phyloP scores from a whole-genome alignment of 805 yeast genomes.

The Sugiyamaella marilandica region DNA sequence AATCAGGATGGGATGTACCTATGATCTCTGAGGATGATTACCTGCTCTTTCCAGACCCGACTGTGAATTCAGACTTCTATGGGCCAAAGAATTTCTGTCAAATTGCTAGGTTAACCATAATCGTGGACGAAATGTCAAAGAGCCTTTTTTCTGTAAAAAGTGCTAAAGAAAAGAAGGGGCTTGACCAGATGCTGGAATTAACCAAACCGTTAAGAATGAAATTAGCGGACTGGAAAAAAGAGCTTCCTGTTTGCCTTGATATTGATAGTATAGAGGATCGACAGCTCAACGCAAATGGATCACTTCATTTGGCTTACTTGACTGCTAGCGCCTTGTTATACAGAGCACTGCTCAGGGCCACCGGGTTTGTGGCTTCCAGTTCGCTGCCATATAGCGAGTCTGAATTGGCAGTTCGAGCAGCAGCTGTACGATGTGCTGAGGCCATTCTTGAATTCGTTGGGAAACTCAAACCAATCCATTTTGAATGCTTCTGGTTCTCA shows the following conservation, averaged over 20 bases:
- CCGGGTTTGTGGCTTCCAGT: background rate
- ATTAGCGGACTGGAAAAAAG: background rate
- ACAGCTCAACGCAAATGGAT: background rate
- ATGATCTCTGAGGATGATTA: conserved; percentile 3
- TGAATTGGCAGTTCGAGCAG: background rate
- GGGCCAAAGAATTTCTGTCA: conserved; percentile 5
- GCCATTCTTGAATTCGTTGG: background rate
- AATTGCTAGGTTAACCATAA: conserved; percentile 1
- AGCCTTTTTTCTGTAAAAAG: background rate
- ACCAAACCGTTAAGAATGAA: background rate
- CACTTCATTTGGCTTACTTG: background rate
- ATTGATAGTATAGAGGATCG: background rate
- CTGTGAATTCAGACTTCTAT: conserved; percentile 2
- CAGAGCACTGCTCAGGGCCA: background rate
- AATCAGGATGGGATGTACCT: background rate
- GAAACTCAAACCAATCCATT: background rate
- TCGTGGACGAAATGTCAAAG: background rate
- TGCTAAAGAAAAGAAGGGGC: background rate
- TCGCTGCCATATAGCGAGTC: background rate
- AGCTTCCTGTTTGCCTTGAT: background rate
- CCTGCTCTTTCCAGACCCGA: conserved; percentile 3
- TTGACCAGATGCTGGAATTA: background rate
- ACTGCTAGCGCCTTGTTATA: background rate
- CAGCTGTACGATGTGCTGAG: background rate
- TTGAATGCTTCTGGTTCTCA: background rate